phyloP scores from a whole-genome alignment of 805 yeast genomes.

The Ogataea corticis region DNA sequence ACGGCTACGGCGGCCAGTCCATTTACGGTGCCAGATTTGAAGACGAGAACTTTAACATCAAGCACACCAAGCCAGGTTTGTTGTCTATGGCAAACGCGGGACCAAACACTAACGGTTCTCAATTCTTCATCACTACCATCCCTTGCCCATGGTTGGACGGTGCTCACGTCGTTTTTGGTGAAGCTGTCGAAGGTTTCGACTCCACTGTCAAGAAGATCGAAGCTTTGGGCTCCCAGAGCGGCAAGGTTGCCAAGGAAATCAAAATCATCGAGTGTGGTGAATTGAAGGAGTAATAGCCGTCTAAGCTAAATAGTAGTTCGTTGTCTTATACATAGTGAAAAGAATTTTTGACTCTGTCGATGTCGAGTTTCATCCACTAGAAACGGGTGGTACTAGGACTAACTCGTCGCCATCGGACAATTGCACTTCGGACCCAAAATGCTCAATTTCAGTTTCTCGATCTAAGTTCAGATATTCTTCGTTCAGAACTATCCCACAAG shows the following conservation, averaged over 20 bases:
- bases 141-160: conserved; percentile 89
- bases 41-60: conserved; percentile 74
- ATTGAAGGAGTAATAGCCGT: conserved; percentile 33
- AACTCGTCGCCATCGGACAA: conserved; percentile 23
- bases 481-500: conserved; percentile 32
- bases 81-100: conserved; percentile 98
- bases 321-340: conserved; percentile 2
- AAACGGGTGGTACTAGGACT: conserved; percentile 35
- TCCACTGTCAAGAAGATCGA: conserved; percentile 84
- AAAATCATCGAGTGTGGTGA: conserved; percentile 60
- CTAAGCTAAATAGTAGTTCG: background rate
- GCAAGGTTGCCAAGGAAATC: conserved; percentile 48
- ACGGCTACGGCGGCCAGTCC: conserved; percentile 91
- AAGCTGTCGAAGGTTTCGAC: conserved; percentile 82
- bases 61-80: conserved; percentile 77
- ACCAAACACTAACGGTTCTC: conserved; percentile 97
- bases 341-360: background rate
- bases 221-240: conserved; percentile 51
- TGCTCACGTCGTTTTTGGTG: conserved; percentile 94
- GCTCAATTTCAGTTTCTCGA: conserved; percentile 6
- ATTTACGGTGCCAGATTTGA: conserved; percentile 77
- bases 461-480: conserved; percentile 29
- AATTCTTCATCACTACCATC: conserved; percentile 93
- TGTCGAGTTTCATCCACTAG: conserved; percentile 23
- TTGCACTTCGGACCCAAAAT: conserved; percentile 10